Base-by-base conservation (phyloP, 768 basidiomycete species). In the Suillus decipiens region DNA sequence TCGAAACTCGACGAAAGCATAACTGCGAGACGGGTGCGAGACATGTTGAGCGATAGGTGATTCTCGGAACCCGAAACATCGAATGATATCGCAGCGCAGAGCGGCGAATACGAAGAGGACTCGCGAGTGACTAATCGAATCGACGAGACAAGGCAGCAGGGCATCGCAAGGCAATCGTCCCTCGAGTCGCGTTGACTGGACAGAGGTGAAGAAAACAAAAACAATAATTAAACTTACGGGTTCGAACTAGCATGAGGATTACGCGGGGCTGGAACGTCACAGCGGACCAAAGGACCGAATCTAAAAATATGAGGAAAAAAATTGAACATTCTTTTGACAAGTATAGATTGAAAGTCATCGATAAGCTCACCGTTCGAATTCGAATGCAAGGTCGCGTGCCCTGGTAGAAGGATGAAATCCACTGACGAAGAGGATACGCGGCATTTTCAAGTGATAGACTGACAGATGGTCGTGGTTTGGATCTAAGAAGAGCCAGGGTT, bases 261-360 rank as follows among this genome's bases (percentile, higher is more conserved):
- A 66, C 92, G 87, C 2, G 92, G 90, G 2, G 93, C 93, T 19
- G 93, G 93, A 17, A 95, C 92, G 72, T 95, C 93, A 78, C 93
- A 95, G 64, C 93, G 90, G 64, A 94, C 84, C 34, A 95, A 82
- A 61, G 89, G 89, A 19, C 93, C 93, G 68, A 82, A 95, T 61
- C 92, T 94, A 72, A 28, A 41, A 57, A 57, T 57, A 28, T 15
- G 28, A 24, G n/a, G 51, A n/a, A 64, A 50, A 53, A 57, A 56
- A 53, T 41, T 39, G n/a, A 63, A 64, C 11, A 61, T 64, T 60
- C 41, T 58, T 58, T 63, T 7, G 33, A 41, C 10, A 34, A 55
- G 63, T 28, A 34, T 45, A 57, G 57, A 5, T 5, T 8, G 22
- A 42, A 47, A 22, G 42, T 58, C 42, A 8, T n/a, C 8, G 43